A percentile compares a stretch with the other conserved stretches of the same genome.
Conservation (phyloP, 192 early-diverging fungal genomes). For the Backusella sp. region DNA sequence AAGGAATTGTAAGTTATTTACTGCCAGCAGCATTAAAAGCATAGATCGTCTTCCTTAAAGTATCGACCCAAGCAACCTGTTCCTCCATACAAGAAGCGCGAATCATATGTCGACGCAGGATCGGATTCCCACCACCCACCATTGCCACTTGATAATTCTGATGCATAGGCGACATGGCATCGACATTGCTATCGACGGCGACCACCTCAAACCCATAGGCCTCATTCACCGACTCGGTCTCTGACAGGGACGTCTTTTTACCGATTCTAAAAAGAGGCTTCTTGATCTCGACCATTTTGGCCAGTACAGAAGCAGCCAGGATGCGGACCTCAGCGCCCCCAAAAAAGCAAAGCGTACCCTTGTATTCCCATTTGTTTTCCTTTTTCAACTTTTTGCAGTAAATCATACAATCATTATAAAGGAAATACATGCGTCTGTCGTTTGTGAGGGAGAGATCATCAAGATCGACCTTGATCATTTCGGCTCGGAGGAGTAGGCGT, state of each 20-base stretch:
- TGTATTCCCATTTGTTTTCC: slow-evolving; percentile 1
- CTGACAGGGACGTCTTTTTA: background rate
- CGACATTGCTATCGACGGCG: background rate
- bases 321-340: background rate
- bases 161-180: background rate
- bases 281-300: slow-evolving; percentile 8
- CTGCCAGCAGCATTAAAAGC: slow-evolving; percentile 12
- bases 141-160: background rate
- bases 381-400: slow-evolving; percentile 10
- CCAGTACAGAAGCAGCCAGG: background rate
- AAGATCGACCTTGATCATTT: slow-evolving; percentile 17
- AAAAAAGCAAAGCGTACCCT: slow-evolving; percentile 11
- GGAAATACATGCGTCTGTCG: slow-evolving; percentile 20
- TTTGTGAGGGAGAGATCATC: background rate
- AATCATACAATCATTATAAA: slow-evolving; percentile 29
- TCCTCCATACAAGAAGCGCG: slow-evolving; percentile 3
- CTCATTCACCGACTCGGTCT: background rate
- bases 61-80: slow-evolving; percentile 17
- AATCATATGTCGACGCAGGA: slow-evolving; percentile 8
- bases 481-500: slow-evolving; percentile 12
- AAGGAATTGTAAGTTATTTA: background rate
- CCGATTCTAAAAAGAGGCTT: slow-evolving; percentile 6
- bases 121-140: background rate
- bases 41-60: background rate
- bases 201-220: slow-evolving; percentile 25